A percentile compares a stretch with the other conserved stretches of the same genome.
These are phyloP conservation scores for Podospora comata DNA, from an alignment of 495 filamentous ascomycete species.

Conservation along the genomic window DNA sequence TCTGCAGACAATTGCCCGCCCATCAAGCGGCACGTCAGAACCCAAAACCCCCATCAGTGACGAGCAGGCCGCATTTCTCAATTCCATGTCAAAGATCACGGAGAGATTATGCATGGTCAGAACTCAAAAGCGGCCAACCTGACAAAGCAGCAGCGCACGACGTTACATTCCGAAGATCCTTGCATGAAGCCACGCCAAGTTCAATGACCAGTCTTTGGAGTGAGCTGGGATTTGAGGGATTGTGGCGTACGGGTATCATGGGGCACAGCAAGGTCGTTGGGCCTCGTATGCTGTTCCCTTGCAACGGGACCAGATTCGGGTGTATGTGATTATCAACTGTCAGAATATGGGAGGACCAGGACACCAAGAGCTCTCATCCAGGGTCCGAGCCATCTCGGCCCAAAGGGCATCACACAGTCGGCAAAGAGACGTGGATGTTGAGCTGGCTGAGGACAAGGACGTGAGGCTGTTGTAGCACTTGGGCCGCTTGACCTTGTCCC, in stretches of 20 bases:
- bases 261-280: background rate
- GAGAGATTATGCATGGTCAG: background rate
- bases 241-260: background rate
- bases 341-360: background rate
- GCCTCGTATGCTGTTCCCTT: background rate
- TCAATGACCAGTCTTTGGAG: background rate
- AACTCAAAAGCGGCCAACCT: background rate
- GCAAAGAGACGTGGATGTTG: background rate
- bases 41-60: background rate
- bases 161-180: constrained; percentile 1
- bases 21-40: background rate
- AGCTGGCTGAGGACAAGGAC: background rate
- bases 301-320: background rate
- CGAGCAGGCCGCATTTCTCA: background rate
- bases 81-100: background rate
- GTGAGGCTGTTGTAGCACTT: background rate
- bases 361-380: background rate
- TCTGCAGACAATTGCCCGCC: background rate
- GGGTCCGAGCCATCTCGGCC: background rate
- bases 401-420: background rate
- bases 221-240: background rate
- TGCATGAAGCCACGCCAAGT: background rate
- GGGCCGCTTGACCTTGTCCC: background rate
- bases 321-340: background rate
- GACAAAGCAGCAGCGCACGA: background rate